Evolutionary conservation across 331 rosid genomes (phyloP), one percentile per base, ranked within the genome.

Genomic region (Quercus tomentella): DNA sequence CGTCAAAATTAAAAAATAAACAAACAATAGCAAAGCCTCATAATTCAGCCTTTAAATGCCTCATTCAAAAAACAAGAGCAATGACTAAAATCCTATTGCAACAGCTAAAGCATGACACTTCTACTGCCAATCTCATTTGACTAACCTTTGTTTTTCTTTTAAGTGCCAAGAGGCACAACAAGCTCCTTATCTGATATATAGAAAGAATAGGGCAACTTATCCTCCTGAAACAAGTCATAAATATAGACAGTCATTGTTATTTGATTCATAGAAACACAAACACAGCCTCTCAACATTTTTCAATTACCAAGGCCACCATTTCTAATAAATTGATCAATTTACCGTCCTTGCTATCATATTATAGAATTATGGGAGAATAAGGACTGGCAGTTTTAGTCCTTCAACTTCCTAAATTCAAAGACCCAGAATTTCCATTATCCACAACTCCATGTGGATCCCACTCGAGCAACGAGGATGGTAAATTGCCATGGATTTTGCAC

Each of bases 141-240:
- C 85, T 57, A 79, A 84, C 99, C 92, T 87, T 90, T 93, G 73
- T 93, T 86, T 82, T 90, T 93, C 85, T 89, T 7, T 92, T 79
- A 92, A 88, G 82, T 75, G 60, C 88, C 97, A 81, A 93, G 97
- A 1, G 89, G 84, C 76, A 88, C 94, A 60, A 84, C 67, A 68
- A 95, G 97, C 80, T 93, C 99, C 88, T 91, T 92, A 3, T 95
- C 87, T 22, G 89, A 86, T 70, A 95, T 80, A 61, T 89, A 95
- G 85, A 95, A 95, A 75, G 93, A 80, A 87, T 95, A 93, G 0
- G 98, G 98, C 28, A 95, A 80, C 88, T 84, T 95, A 88, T 95
- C 98, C 87, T 93, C 99, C 99, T 95, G 80, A 56, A 37, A 86
- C 33, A 25, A 60, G 35, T 7, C 66, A 77, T 30, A 74, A 9